Conservation (phyloP, 148 eudicot genomes). For the Silene conica region DNA sequence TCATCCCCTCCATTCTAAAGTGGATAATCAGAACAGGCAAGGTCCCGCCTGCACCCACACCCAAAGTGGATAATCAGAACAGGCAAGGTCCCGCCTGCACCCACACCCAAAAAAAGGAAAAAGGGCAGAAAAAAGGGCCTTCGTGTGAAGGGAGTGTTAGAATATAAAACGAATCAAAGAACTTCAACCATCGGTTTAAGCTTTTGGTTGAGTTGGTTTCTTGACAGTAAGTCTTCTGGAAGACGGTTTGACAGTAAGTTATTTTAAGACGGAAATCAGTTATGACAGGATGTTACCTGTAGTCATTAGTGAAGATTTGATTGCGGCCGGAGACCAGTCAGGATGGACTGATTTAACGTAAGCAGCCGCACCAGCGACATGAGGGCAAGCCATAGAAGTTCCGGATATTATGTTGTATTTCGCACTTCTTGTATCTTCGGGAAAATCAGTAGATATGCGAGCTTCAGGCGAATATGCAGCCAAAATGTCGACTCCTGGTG, state of each 20-base stretch:
- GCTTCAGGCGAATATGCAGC: slow-evolving; percentile 41
- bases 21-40: no score
- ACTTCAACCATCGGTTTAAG: no score
- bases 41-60: no score
- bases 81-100: no score
- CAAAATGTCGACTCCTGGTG: slow-evolving; percentile 62
- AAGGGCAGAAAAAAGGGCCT: no score
- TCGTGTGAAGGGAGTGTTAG: no score
- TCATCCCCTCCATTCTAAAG: no score
- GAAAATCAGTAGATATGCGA: slow-evolving; percentile 21
- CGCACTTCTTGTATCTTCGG: slow-evolving; percentile 28
- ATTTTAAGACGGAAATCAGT: not conserved
- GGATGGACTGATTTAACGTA: slow-evolving; percentile 32
- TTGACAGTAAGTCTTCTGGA: no score
- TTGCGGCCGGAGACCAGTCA: slow-evolving; percentile 61
- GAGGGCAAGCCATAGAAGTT: slow-evolving; percentile 24
- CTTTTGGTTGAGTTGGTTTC: no score
- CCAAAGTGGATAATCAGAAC: no score
- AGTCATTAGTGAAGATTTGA: slow-evolving; percentile 68
- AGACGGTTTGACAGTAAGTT: not conserved
- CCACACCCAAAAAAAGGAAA: no score
- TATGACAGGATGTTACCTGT: slow-evolving; percentile 47
- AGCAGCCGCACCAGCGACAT: not conserved
- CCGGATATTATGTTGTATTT: slow-evolving; percentile 41
- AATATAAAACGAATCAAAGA: no score